Evolutionary conservation across 2,329 filamentous ascomycete genomes (phyloP).

Genomic region (Penicillium digitatum): DNA sequence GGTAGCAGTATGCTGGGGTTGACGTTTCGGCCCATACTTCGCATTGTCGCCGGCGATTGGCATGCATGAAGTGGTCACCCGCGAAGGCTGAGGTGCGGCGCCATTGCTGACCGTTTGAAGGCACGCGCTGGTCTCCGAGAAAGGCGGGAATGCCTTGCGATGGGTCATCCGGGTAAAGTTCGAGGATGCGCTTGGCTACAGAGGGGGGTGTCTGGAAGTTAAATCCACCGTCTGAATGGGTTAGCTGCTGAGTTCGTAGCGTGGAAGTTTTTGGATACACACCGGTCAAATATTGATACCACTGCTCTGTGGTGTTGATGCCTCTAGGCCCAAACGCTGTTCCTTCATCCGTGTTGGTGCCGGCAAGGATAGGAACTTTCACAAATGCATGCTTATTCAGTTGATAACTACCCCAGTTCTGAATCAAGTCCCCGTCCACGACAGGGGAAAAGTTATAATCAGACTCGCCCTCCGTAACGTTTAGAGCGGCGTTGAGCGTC

Average conservation of each 20-base stretch:
- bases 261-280: not conserved
- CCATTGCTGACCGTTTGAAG: slow-evolving; percentile 47
- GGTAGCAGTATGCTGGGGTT: slow-evolving; percentile 57
- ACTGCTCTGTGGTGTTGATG: slow-evolving; percentile 55
- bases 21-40: slow-evolving; percentile 49
- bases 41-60: slow-evolving; percentile 52
- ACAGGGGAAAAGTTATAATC: slow-evolving; percentile 40
- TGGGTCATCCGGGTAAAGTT: slow-evolving; percentile 53
- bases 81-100: slow-evolving; percentile 53
- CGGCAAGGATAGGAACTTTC: slow-evolving; percentile 60
- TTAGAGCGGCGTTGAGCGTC: slow-evolving; percentile 54
- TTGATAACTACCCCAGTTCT: slow-evolving; percentile 51
- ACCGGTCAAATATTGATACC: slow-evolving; percentile 43
- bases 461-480: slow-evolving; percentile 37
- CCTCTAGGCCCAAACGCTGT: slow-evolving; percentile 52
- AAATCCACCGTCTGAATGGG: slow-evolving; percentile 22
- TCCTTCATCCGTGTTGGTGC: slow-evolving; percentile 65
- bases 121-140: slow-evolving; percentile 33
- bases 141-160: slow-evolving; percentile 48
- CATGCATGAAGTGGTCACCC: slow-evolving; percentile 56
- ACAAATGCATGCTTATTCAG: slow-evolving; percentile 58
- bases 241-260: slow-evolving; percentile 5
- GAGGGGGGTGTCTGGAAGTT: slow-evolving; percentile 22
- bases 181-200: slow-evolving; percentile 42
- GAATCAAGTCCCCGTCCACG: slow-evolving; percentile 56